These are phyloP conservation scores for Phaeomoniella chlamydospora DNA, from an alignment of 2,329 filamentous ascomycete species.

Conservation along the genomic window DNA sequence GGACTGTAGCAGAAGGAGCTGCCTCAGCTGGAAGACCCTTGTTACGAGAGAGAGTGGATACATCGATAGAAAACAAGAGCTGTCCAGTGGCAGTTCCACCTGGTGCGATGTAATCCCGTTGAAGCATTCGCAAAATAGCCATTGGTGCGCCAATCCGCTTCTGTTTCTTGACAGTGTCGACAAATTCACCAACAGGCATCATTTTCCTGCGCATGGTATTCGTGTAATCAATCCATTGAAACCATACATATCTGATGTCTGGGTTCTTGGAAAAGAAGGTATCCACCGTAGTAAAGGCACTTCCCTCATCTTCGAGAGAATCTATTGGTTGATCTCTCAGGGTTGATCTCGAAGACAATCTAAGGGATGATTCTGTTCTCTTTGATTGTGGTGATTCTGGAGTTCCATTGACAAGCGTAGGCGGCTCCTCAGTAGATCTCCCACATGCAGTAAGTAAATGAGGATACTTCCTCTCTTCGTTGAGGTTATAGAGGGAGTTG, in stretches of 20 bases:
- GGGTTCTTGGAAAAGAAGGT: conserved; percentile 27
- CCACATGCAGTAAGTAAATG: conserved; percentile 11
- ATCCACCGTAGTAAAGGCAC: conserved; percentile 3
- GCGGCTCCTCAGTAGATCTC: background rate
- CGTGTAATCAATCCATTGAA: conserved; percentile 72
- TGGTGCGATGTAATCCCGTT: conserved; percentile 46
- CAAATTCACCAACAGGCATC: conserved; percentile 47
- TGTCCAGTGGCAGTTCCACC: conserved; percentile 46
- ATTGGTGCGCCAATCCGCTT: conserved; percentile 47
- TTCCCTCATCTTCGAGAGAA: conserved; percentile 1
- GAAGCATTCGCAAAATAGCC: conserved; percentile 51
- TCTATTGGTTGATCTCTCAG: conserved; percentile 1
- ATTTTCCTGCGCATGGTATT: conserved; percentile 51
- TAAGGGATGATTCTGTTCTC: conserved; percentile 3
- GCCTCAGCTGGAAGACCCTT: conserved; percentile 33
- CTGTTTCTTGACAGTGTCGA: conserved; percentile 29
- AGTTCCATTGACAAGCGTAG: background rate
- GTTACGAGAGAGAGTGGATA: conserved; percentile 45
- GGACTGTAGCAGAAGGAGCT: conserved; percentile 46
- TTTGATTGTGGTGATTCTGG: conserved; percentile 1
- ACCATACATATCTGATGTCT: conserved; percentile 49
- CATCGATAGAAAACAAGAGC: conserved; percentile 52
- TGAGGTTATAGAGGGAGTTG: conserved; percentile 57
- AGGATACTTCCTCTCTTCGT: conserved; percentile 17
- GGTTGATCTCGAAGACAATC: background rate